Evolutionary conservation across 768 basidiomycete species (phyloP).

Genomic region (Chalciporus sphaerocephalus): DNA sequence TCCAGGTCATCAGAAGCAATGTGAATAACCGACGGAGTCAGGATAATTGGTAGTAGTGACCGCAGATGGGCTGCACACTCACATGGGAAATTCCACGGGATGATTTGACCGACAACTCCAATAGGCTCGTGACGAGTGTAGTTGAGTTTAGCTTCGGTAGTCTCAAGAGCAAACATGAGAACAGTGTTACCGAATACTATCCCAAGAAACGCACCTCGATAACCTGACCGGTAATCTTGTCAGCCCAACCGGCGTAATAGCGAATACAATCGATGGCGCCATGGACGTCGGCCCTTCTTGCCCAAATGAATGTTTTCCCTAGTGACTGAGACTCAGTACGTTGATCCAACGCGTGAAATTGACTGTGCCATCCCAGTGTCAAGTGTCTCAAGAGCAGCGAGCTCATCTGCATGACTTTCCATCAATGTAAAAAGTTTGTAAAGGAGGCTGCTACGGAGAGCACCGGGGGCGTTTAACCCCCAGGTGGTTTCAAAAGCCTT

Average conservation of each 20-base stretch:
- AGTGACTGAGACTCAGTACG: not conserved
- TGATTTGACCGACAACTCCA: constrained; percentile 34
- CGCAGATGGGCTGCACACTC: constrained; percentile 10
- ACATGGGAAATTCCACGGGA: too few relatives aligned
- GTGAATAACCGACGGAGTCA: not conserved
- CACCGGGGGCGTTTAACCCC: constrained; percentile 61
- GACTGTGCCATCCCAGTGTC: constrained; percentile 53
- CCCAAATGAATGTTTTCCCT: constrained; percentile 54
- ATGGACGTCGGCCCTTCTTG: constrained; percentile 47
- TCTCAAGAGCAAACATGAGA: constrained; percentile 23
- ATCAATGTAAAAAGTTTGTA: constrained; percentile 61
- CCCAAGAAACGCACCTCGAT: constrained; percentile 46
- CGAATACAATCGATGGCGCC: too few relatives aligned
- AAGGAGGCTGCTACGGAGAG: constrained; percentile 51
- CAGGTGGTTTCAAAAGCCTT: constrained; percentile 59
- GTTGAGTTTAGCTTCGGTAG: constrained; percentile 16
- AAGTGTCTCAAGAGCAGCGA: constrained; percentile 70
- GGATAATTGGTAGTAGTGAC: too few relatives aligned
- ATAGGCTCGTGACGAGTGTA: constrained; percentile 21
- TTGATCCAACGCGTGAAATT: not conserved
- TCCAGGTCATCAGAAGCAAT: constrained; percentile 67
- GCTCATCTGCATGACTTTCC: constrained; percentile 54
- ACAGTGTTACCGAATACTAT: too few relatives aligned
- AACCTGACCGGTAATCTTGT: constrained; percentile 67
- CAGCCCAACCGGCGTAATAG: too few relatives aligned